Percentiles rank a stretch among this genome's conserved stretches.
These are phyloP conservation scores for Coriaria nepalensis DNA, from an alignment of 306 rosid species.

Conservation along the genomic window DNA sequence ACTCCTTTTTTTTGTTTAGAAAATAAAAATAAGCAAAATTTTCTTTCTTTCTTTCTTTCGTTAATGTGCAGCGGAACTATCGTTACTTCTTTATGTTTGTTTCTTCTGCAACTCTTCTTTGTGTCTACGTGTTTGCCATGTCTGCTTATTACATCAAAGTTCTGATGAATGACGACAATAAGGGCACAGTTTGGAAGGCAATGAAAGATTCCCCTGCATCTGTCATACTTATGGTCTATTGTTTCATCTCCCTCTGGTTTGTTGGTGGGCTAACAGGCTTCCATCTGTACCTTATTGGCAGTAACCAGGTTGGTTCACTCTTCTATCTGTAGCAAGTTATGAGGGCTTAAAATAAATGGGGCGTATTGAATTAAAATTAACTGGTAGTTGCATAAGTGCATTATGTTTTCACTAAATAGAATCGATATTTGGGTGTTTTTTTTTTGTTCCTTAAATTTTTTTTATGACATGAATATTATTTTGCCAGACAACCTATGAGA, in stretches of 20 bases:
- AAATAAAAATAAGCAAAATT: too few relatives aligned
- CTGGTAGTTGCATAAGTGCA: neutral
- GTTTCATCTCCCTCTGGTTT: conserved; percentile 80
- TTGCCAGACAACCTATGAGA: conserved; percentile 83
- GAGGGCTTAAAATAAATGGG: too few relatives aligned
- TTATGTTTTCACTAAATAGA: neutral
- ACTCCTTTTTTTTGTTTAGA: too few relatives aligned
- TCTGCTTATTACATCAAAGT: conserved; percentile 78
- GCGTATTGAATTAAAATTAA: neutral
- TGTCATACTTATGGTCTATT: conserved; percentile 67
- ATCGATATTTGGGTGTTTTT: neutral
- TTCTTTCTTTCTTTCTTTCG: neutral
- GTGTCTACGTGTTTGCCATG: conserved; percentile 68
- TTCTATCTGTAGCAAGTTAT: conserved; percentile 1
- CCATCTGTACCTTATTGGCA: conserved; percentile 76
- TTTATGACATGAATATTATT: neutral
- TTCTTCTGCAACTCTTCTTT: conserved; percentile 80
- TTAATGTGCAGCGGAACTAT: conserved; percentile 66
- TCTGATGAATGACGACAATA: conserved; percentile 46
- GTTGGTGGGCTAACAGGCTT: conserved; percentile 93
- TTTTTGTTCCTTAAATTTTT: too few relatives aligned
- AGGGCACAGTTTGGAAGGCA: conserved; percentile 73
- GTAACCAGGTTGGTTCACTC: conserved; percentile 64
- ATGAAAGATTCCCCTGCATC: conserved; percentile 85
- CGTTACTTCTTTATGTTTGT: conserved; percentile 81